These are phyloP conservation scores for Amanita exitialis DNA, from an alignment of 768 basidiomycete genomes.

Conservation along the genomic window DNA sequence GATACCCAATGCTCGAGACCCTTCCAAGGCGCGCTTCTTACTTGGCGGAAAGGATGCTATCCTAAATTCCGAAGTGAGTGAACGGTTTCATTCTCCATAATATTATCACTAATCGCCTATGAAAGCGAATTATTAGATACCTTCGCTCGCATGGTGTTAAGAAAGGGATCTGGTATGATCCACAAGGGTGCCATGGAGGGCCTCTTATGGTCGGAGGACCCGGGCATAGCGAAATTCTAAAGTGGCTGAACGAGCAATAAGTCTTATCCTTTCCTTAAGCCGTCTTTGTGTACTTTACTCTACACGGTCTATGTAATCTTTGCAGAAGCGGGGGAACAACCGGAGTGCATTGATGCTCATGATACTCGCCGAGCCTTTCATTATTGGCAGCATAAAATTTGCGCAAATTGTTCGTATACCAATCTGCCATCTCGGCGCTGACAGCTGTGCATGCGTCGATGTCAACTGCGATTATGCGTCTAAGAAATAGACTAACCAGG, in stretches of 20 bases:
- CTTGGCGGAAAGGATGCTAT: constrained; percentile 81
- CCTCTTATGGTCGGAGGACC: constrained; percentile 42
- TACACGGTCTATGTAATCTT: not conserved
- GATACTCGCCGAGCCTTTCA: constrained; percentile 30
- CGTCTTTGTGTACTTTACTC: not conserved
- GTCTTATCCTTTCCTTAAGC: not conserved
- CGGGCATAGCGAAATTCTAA: constrained; percentile 46
- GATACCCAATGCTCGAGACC: constrained; percentile 70
- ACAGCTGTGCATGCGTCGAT: constrained; percentile 34
- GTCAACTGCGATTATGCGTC: not conserved
- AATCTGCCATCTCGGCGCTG: constrained; percentile 39
- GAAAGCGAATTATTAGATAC: constrained; percentile 63
- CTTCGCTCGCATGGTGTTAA: constrained; percentile 65
- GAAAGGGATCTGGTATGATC: constrained; percentile 57
- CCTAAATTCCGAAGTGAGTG: constrained; percentile 55
- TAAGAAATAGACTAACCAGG: constrained; percentile 37
- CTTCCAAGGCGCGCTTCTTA: constrained; percentile 57
- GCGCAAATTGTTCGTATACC: constrained; percentile 50
- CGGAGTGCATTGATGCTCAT: constrained; percentile 38
- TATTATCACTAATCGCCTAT: not conserved
- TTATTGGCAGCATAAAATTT: constrained; percentile 33
- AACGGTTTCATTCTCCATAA: not conserved
- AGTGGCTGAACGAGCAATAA: constrained; percentile 37
- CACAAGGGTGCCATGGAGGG: constrained; percentile 52
- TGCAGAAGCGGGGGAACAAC: constrained; percentile 33